Conservation (phyloP, 2,329 filamentous ascomycete species). For the Acrocalymma vagum region DNA sequence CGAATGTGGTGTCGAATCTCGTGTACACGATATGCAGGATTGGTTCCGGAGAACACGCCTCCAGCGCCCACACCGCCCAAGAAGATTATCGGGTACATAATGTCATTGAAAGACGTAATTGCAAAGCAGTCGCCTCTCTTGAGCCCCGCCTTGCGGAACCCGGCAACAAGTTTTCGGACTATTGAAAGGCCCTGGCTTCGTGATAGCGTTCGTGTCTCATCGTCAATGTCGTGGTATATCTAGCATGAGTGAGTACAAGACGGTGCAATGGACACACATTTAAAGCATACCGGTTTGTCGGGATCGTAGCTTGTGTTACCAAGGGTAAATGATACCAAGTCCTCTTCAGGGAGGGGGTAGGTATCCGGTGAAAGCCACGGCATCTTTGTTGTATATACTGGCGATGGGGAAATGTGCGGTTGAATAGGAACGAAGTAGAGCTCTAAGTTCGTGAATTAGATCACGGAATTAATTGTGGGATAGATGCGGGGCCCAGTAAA, state of each 20-base stretch:
- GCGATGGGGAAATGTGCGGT: neutral
- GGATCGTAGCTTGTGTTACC: constrained; percentile 57
- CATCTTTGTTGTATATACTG: constrained; percentile 1
- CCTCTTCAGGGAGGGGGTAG: constrained; percentile 54
- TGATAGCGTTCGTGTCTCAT: constrained; percentile 56
- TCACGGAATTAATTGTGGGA: no score
- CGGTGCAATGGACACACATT: constrained; percentile 5
- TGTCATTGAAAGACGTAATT: constrained; percentile 65
- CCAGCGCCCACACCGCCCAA: constrained; percentile 32
- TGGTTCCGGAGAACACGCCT: constrained; percentile 34
- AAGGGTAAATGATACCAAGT: constrained; percentile 64
- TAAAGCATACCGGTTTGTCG: constrained; percentile 46
- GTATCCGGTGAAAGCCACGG: constrained; percentile 14
- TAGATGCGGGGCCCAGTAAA: no score
- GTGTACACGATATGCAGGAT: constrained; percentile 31
- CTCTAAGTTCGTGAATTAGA: neutral
- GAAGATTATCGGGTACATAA: constrained; percentile 38
- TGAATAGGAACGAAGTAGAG: neutral
- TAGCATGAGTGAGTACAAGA: constrained; percentile 11
- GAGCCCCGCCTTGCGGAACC: constrained; percentile 58
- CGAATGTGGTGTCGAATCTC: constrained; percentile 34
- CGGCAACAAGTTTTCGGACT: constrained; percentile 60
- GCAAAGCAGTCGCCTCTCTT: constrained; percentile 61
- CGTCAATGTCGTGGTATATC: constrained; percentile 60
- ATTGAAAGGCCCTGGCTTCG: constrained; percentile 54